Conservation (phyloP, 208 protist genomes). For the Herpetomonas tarakana region DNA sequence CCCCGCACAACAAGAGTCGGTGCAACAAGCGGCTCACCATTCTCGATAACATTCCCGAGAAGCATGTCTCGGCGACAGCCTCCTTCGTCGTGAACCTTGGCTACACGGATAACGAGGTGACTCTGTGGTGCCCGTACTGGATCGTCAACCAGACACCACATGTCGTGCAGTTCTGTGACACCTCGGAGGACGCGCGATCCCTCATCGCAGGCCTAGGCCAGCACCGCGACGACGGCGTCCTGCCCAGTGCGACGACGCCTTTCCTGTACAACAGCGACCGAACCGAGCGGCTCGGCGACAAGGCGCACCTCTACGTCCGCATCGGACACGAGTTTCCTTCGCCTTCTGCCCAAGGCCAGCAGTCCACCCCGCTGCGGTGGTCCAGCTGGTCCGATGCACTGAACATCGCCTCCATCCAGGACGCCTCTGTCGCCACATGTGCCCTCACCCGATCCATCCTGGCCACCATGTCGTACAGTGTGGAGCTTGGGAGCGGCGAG, state of each 20-base stretch:
- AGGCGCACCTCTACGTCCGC: slow-evolving; percentile 27
- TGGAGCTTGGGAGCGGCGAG: slow-evolving; percentile 41
- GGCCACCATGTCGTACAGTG: slow-evolving; percentile 51
- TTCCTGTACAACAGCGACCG: slow-evolving; percentile 45
- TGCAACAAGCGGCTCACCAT: slow-evolving; percentile 27
- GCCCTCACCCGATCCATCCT: slow-evolving; percentile 13
- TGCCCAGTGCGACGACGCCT: background rate
- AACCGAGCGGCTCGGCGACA: slow-evolving; percentile 25
- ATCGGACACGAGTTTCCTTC: slow-evolving; percentile 13
- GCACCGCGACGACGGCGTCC: slow-evolving; percentile 16
- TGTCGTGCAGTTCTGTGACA: slow-evolving; percentile 41
- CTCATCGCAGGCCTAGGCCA: background rate
- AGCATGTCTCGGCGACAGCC: slow-evolving; percentile 15
- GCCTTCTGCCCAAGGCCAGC: background rate
- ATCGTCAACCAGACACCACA: slow-evolving; percentile 57
- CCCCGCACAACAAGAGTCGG: slow-evolving; percentile 8
- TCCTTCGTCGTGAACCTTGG: slow-evolving; percentile 33
- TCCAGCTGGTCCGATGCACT: slow-evolving; percentile 45
- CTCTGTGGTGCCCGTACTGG: slow-evolving; percentile 57
- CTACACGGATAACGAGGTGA: slow-evolving; percentile 31
- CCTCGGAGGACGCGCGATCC: background rate
- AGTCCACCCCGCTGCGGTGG: slow-evolving; percentile 21
- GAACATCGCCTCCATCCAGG: slow-evolving; percentile 13
- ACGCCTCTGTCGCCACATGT: slow-evolving; percentile 22
- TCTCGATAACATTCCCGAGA: slow-evolving; percentile 8